Percentiles rank a stretch among this genome's conserved stretches.
Evolutionary conservation across 768 basidiomycete species (phyloP).

Genomic region (Sarcodon aspratus): DNA sequence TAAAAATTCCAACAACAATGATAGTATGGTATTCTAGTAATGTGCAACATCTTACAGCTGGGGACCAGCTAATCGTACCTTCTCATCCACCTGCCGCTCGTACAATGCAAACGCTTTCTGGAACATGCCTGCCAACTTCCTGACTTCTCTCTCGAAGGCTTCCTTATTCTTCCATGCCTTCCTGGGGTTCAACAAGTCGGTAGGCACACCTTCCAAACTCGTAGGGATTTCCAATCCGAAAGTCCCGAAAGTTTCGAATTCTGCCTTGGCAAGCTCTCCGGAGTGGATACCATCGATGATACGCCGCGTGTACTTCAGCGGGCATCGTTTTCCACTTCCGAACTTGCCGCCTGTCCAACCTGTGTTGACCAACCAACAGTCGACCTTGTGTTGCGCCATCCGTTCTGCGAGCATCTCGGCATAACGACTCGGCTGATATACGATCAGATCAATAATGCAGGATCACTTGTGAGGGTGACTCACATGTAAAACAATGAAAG

Average conservation of each 20-base stretch:
- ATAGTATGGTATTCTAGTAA: too few species aligned
- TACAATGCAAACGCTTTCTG: conserved; percentile 88
- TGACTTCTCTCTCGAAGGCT: conserved; percentile 80
- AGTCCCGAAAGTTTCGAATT: conserved; percentile 73
- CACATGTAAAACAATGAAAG: conserved; percentile 97
- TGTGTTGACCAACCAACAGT: conserved; percentile 99
- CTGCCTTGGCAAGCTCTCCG: conserved; percentile 77
- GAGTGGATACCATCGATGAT: conserved; percentile 98
- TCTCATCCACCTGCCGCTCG: conserved; percentile 72
- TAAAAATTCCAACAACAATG: too few species aligned
- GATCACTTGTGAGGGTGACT: conserved; percentile 12
- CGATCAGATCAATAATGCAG: not conserved
- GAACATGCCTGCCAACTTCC: conserved; percentile 91
- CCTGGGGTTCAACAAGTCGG: conserved; percentile 81
- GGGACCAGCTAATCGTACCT: conserved; percentile 79
- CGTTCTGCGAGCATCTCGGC: conserved; percentile 94
- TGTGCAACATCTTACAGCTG: conserved; percentile 9
- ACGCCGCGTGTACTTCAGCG: conserved; percentile 88
- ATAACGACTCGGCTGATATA: conserved; percentile 74
- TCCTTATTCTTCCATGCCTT: conserved; percentile 84
- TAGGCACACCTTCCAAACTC: conserved; percentile 72
- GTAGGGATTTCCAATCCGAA: conserved; percentile 87
- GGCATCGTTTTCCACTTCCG: conserved; percentile 89
- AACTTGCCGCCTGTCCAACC: conserved; percentile 95
- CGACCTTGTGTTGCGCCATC: conserved; percentile 80